Evolutionary conservation across 2,329 filamentous ascomycete genomes (phyloP), one percentile per base, ranked within the genome.

Genomic region (Colletotrichum melonis): DNA sequence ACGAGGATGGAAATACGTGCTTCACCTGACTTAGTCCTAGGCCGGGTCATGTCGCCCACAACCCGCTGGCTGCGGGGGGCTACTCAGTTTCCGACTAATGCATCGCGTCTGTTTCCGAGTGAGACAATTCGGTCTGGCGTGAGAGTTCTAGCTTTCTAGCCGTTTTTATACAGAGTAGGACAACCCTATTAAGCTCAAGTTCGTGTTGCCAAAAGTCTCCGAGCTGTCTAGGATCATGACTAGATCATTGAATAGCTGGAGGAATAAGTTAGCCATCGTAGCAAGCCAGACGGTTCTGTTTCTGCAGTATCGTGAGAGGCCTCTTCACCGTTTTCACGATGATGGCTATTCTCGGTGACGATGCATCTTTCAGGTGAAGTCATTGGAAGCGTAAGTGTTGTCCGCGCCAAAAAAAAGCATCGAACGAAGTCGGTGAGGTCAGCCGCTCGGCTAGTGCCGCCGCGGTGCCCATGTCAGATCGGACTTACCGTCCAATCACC

Each of bases 361-460:
- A 57, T 30, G 52, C 35, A 57, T 19, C 24, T 9, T 65, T 57
- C 63, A 57, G 63, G 52, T 57, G 63, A 24, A 12, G 46, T 26
- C 11, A 35, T 5, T 54, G 46, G 11, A 22, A 22, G 6, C 9
- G 14, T 5, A 19, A 35, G 8, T 11, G 26, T 35, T 35, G 28
- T 6, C 56, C 28, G 32, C 55, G 42, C 60, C 58, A 46, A 38
- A 35, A 19, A 42, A 56, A 28, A 19, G 6, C 14, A 19, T 14
- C 19, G n/a, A 22, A 52, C 16, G 22, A 22, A 19, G 62, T 46
- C 57, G 49, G 57, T 70, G 55, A 42, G 11, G 49, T 62, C 62
- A 70, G 56, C 60, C 56, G 71, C 67, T 73, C 70, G 71, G 60
- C 71, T 73, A 19, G 30, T 38, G 35, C 55, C 65, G 7, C 19